phyloP scores from a whole-genome alignment of 177 flowering plant genomes.

The Tripterygium wilfordii region DNA sequence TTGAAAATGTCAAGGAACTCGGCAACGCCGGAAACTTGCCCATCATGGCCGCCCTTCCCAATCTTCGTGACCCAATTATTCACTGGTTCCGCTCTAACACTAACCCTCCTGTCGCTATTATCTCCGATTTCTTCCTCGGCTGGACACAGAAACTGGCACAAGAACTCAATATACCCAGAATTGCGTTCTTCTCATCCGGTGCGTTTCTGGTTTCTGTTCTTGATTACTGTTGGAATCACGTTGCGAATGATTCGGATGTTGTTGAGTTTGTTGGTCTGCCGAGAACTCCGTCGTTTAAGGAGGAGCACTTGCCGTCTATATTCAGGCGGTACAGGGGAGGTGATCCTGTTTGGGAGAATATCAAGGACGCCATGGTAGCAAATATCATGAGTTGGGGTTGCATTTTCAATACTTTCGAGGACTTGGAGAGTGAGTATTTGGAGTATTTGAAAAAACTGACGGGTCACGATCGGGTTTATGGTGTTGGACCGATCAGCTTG shows the following conservation, averaged over 20 bases:
- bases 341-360: constrained; percentile 24
- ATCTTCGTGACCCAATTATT: constrained; percentile 23
- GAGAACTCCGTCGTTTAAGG: constrained; percentile 22
- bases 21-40: constrained; percentile 25
- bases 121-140: constrained; percentile 59
- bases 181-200: constrained; percentile 31
- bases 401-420: constrained; percentile 31
- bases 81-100: constrained; percentile 38
- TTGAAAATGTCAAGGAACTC: constrained; percentile 38
- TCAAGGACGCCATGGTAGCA: constrained; percentile 17
- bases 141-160: constrained; percentile 34
- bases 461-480: constrained; percentile 22
- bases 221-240: constrained; percentile 16
- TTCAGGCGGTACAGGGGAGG: constrained; percentile 20
- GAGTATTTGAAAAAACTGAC: constrained; percentile 12
- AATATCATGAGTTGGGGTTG: constrained; percentile 31
- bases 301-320: constrained; percentile 39
- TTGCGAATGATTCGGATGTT: background rate
- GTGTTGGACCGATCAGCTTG: constrained; percentile 39
- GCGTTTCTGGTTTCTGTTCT: constrained; percentile 13
- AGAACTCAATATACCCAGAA: constrained; percentile 26
- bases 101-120: constrained; percentile 39
- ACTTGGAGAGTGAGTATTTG: constrained; percentile 29
- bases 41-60: constrained; percentile 26
- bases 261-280: constrained; percentile 33